Conservation (phyloP, 768 basidiomycete species). For the Phanerodontia chrysosporium region DNA sequence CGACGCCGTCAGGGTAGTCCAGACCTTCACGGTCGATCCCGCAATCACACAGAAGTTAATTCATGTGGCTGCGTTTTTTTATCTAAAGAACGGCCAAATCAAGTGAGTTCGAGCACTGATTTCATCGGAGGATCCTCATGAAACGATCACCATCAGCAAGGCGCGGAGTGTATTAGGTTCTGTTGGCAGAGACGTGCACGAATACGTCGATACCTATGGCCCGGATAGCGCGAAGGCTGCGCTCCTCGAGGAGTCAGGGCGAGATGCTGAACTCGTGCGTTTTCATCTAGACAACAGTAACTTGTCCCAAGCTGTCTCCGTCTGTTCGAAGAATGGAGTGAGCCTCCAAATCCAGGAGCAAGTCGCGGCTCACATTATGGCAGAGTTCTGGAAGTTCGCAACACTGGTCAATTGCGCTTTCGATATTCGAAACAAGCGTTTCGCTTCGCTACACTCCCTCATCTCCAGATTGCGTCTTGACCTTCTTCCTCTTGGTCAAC, state of each 20-base stretch:
- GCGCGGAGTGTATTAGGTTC: constrained; percentile 42
- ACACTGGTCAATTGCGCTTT: neutral
- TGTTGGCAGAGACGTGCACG: constrained; percentile 48
- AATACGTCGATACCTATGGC: constrained; percentile 50
- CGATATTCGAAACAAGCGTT: neutral
- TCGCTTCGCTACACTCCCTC: neutral
- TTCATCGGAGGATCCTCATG: no score
- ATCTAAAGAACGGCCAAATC: constrained; percentile 31
- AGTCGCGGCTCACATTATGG: constrained; percentile 39
- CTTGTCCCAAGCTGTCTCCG: constrained; percentile 38
- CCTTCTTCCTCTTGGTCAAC: neutral
- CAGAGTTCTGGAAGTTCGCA: constrained; percentile 7
- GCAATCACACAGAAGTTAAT: constrained; percentile 36
- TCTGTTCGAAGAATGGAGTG: constrained; percentile 34
- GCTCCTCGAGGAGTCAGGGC: constrained; percentile 39
- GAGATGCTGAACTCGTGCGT: constrained; percentile 46
- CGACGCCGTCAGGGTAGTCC: constrained; percentile 46
- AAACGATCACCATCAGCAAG: no score
- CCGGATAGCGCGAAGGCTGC: constrained; percentile 45
- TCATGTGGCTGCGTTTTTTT: constrained; percentile 13
- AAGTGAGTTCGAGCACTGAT: no score
- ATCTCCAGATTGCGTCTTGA: neutral
- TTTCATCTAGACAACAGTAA: constrained; percentile 42
- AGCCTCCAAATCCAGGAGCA: constrained; percentile 27
- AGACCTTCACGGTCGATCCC: constrained; percentile 25